Evolutionary conservation across 2,329 filamentous ascomycete species (phyloP).

Genomic region (Colletotrichum tropicicola): DNA sequence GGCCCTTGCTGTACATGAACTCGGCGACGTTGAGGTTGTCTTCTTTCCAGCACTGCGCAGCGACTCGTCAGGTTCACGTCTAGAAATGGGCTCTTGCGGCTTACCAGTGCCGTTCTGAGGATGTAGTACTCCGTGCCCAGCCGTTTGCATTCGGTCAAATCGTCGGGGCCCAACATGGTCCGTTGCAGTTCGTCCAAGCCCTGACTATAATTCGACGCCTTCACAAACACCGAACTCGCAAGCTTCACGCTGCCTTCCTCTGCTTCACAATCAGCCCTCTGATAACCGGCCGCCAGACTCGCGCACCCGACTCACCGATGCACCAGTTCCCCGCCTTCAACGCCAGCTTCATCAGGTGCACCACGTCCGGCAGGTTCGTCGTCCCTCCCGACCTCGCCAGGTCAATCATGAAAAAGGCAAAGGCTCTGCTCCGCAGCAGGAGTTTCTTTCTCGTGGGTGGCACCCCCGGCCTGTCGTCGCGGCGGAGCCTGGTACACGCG

Average conservation of each 20-base stretch:
- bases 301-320: constrained; percentile 56
- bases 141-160: constrained; percentile 40
- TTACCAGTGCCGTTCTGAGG: constrained; percentile 73
- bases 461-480: constrained; percentile 39
- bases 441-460: constrained; percentile 38
- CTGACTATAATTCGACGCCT: constrained; percentile 66
- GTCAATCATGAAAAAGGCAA: constrained; percentile 76
- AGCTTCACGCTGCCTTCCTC: constrained; percentile 64
- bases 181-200: constrained; percentile 41
- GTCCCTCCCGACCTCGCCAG: constrained; percentile 51
- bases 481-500: constrained; percentile 61
- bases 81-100: constrained; percentile 27
- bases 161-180: constrained; percentile 37
- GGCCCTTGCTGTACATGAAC: constrained; percentile 74
- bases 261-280: constrained; percentile 34
- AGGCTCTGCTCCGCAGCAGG: constrained; percentile 52
- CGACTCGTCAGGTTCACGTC: neutral
- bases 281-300: accelerated
- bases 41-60: constrained; percentile 75
- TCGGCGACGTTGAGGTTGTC: constrained; percentile 79
- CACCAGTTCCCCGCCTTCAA: constrained; percentile 73
- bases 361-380: constrained; percentile 45
- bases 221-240: constrained; percentile 70
- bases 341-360: constrained; percentile 72
- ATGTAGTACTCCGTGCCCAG: constrained; percentile 71